Base-by-base conservation (phyloP, 768 basidiomycete species). In the Suillus decipiens region DNA sequence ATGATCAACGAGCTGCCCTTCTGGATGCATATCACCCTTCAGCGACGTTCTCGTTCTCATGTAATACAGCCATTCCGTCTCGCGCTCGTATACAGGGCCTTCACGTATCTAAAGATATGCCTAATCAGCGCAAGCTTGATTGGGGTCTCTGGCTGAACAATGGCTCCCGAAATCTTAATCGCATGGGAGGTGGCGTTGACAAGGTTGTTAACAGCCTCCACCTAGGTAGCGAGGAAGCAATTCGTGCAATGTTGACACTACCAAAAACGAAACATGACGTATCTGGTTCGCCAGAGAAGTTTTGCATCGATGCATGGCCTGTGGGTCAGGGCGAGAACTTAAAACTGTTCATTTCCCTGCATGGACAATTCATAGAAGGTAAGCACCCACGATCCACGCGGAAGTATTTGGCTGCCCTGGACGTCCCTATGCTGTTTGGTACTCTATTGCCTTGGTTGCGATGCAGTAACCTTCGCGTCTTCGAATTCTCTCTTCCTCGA, bases 341-440 rank as follows among this genome's bases (percentile, higher is more conserved):
- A 43, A 86, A 83, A 72, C 77, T 85, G 19, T 82, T 96, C 65
- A 80, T 93, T 64, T 86, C 84, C 51, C 80, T 98, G 19, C 94
- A 97, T 72, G 96, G 96, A 3, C 89, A 98, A 73, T 96, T 96
- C 71, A 83, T 84, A 58, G 96, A 99, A 83, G 82, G 96, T 96
- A 70, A 63, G 89, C 81, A 50, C 60, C 48, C 60, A 58, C 68
- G 65, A 66, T 66, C 33, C 59, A 61, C 59, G 22, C 56, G 34
- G 60, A 43, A 15, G 36, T 45, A 48, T 61, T 60, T 37, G 10
- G 31, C 33, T 33, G 15, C 41, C 31, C 15, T 60, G 39, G 33
- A 48, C 41, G 15, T 66, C 39, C 5, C 10, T 53, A 51, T 53
- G 4, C 51, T 56, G 36, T 14, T 15, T 7, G 34, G 22, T 39